A percentile compares a stretch with the other conserved stretches of the same genome.
Conservation (phyloP, 768 basidiomycete species). For the Pulveroboletus sp. region DNA sequence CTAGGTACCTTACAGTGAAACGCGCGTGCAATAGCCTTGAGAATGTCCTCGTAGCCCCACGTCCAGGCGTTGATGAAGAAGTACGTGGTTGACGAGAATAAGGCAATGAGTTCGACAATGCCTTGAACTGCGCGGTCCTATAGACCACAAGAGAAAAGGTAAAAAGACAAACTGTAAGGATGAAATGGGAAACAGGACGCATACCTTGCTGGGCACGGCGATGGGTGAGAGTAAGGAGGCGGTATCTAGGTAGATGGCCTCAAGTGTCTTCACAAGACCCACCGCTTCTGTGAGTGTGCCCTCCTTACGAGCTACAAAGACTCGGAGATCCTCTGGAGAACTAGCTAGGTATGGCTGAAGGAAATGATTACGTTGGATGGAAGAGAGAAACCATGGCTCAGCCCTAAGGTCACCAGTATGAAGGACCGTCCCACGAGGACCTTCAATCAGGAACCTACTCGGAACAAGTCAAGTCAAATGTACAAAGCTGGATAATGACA, state of each 20-base stretch:
- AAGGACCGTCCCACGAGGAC: constrained; percentile 62
- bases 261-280: constrained; percentile 46
- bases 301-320: constrained; percentile 24
- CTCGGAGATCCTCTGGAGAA: constrained; percentile 19
- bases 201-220: constrained; percentile 58
- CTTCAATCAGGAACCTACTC: constrained; percentile 82
- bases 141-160: background rate
- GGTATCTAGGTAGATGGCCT: constrained; percentile 83
- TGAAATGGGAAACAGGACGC: background rate
- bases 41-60: constrained; percentile 91
- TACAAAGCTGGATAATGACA: background rate
- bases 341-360: constrained; percentile 63
- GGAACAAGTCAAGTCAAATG: background rate
- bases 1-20: constrained; percentile 57
- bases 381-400: constrained; percentile 74
- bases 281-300: constrained; percentile 19
- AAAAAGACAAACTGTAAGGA: background rate
- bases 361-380: constrained; percentile 62
- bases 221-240: constrained; percentile 52
- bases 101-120: constrained; percentile 61
- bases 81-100: constrained; percentile 58
- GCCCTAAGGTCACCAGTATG: constrained; percentile 94
- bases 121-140: constrained; percentile 66
- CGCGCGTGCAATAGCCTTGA: constrained; percentile 65
- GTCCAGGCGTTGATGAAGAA: constrained; percentile 96